Percentiles rank a stretch among this genome's conserved stretches.
phyloP scores from a whole-genome alignment of 2,329 filamentous ascomycete species.

The Herpotrichia juniperi region DNA sequence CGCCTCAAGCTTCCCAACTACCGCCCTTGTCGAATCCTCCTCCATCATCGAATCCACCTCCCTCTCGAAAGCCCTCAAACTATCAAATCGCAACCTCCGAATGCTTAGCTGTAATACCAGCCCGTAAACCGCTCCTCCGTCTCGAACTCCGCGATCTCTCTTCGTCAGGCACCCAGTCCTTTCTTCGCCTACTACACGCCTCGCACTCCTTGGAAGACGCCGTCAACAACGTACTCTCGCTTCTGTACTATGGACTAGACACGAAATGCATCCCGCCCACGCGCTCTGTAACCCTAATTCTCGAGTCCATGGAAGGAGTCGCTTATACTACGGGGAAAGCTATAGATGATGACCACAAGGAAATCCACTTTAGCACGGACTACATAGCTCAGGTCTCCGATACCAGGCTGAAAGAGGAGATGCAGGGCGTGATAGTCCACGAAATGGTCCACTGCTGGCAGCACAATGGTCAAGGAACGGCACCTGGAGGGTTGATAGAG shows the following conservation, averaged over 20 bases:
- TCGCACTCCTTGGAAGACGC: slow-evolving; percentile 66
- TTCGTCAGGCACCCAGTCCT: slow-evolving; percentile 66
- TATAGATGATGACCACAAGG: slow-evolving; percentile 85
- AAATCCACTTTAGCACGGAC: slow-evolving; percentile 83
- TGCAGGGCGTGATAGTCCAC: slow-evolving; percentile 84
- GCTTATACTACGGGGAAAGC: slow-evolving; percentile 86
- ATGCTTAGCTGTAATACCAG: slow-evolving; percentile 23
- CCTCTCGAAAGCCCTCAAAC: background rate
- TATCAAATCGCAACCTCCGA: background rate
- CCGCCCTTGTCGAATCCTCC: slow-evolving; percentile 19
- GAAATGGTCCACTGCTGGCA: slow-evolving; percentile 97
- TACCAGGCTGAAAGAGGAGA: slow-evolving; percentile 60
- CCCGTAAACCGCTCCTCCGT: slow-evolving; percentile 52
- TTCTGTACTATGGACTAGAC: slow-evolving; percentile 65
- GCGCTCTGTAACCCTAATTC: slow-evolving; percentile 82
- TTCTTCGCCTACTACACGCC: slow-evolving; percentile 71
- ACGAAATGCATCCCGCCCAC: slow-evolving; percentile 62
- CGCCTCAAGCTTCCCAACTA: slow-evolving; percentile 36
- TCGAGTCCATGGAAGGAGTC: slow-evolving; percentile 81
- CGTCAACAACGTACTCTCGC: slow-evolving; percentile 70
- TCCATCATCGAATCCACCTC: background rate
- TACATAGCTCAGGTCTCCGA: slow-evolving; percentile 65
- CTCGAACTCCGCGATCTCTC: slow-evolving; percentile 57
- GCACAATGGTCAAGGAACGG: slow-evolving; percentile 66
- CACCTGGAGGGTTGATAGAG: slow-evolving; percentile 78